Base-by-base conservation (phyloP, 768 basidiomycete genomes). In the Lyophyllum shimeji region DNA sequence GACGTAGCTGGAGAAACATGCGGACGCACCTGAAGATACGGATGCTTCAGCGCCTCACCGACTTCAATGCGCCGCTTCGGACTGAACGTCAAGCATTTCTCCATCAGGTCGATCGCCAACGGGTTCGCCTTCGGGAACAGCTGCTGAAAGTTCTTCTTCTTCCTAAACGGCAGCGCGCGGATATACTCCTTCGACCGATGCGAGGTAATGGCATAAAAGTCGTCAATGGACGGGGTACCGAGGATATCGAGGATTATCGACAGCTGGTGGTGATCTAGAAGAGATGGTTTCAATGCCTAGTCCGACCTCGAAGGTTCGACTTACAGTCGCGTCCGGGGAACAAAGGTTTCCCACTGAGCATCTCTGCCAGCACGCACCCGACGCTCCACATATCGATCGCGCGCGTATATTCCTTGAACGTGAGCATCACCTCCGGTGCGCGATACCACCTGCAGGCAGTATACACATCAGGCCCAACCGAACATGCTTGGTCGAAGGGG, bases 401-500 rank as follows among this genome's bases (percentile, higher is more conserved):
- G 31, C 83, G 82, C 5, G 93, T 95, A 69, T 98, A 98, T 75
- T 95, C 88, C 67, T 95, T 94, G 78, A 97, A 98, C 0, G 93
- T 96, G 33, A 98, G 81, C 96, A 98, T 98, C 58, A 98, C 92
- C 69, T 98, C 96, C 0, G 96, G 96, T 0, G 96, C 96, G 27
- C 96, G 86, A 69, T 98, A 98, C 96, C 96, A 98, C 66, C 93
- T 87, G 45, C 5, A 20, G 5, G 9, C 27, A 15, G 12, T 31
- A n/a, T n/a, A 9, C 20, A n/a, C 39, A 15, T 48, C 49, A 56
- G 39, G 9, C 20, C 18, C 37, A 39, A 8, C 39, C 18, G 11
- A 34, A 20, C 15, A 37, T 3, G n/a, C n/a, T n/a, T n/a, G n/a
- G n/a, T n/a, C n/a, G n/a, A 24, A 7, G 21, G 37, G 7, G 60